A percentile compares a stretch with the other conserved stretches of the same genome.
These are phyloP conservation scores for Pelargonium fulgidum DNA, from an alignment of 441 rosid species.

Conservation along the genomic window DNA sequence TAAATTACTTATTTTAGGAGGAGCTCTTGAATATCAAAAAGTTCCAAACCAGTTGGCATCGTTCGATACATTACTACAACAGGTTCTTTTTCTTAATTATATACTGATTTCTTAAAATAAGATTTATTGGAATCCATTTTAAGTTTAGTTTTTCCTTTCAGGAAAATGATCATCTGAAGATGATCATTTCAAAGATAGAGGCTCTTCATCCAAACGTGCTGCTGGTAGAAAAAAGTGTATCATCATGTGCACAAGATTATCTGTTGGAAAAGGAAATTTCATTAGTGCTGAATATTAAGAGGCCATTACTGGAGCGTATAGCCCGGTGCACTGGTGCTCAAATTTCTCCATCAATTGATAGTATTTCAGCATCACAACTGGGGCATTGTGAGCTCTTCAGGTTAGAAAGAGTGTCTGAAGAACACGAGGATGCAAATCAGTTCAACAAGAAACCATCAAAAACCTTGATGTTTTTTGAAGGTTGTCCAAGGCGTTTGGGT, in stretches of 20 bases:
- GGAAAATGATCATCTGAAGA: conserved; percentile 97
- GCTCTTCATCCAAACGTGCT: conserved; percentile 80
- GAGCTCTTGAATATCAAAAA: conserved; percentile 97
- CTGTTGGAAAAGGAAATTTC: conserved; percentile 86
- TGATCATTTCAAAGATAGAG: conserved; percentile 93
- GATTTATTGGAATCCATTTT: background rate
- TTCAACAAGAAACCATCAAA: conserved; percentile 70
- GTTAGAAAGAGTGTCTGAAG: conserved; percentile 72
- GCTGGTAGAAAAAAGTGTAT: conserved; percentile 94
- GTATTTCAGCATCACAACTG: conserved; percentile 69
- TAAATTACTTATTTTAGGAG: conserved; percentile 78
- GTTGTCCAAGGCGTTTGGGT: conserved; percentile 95
- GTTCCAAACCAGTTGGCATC: conserved; percentile 82
- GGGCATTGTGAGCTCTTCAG: conserved; percentile 87
- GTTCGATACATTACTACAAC: conserved; percentile 88
- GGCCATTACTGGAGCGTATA: conserved; percentile 80
- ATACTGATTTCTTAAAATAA: conserved; percentile 15
- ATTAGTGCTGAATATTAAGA: conserved; percentile 86
- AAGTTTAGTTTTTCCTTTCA: conserved; percentile 31
- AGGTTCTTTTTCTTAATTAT: conserved; percentile 47
- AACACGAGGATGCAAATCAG: conserved; percentile 71
- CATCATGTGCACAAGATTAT: conserved; percentile 86
- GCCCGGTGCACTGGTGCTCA: conserved; percentile 97
- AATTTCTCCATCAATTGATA: conserved; percentile 86
- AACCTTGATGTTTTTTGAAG: conserved; percentile 95